Base-by-base conservation (phyloP, 768 basidiomycete genomes). In the Paxillus rubicundulus region DNA sequence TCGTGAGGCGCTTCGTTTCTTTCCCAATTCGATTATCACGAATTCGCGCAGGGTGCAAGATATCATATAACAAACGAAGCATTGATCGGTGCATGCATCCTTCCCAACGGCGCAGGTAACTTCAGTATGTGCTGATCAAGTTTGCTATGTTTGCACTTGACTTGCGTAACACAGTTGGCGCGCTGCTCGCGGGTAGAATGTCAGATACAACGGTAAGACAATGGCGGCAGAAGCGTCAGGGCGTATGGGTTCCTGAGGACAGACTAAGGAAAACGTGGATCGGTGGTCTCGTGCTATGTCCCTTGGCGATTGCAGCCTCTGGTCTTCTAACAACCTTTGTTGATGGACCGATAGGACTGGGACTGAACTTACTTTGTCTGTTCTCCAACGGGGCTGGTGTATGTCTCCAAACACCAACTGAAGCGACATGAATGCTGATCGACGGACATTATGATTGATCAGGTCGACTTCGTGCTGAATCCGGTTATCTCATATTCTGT, bases 361-460 rank as follows among this genome's bases (percentile, higher is more conserved):
- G 66, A 1, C 56, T 82, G 10, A 79, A 77, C 56, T 65, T 84
- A 8, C 27, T 78, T 1, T 81, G 75, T 53, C 58, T 86, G 8
- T 86, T 85, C 58, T 45, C 80, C 38, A 84, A 84, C 52, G 80
- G 83, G 8, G 45, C 84, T n/a, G 83, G 84, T 20, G 85, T 85
- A 59, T 33, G 72, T 70, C 14, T 21, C 9, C 17, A 9, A n/a
- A 40, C 14, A 33, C 33, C 18, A 18, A 30, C 39, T 10, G 17
- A 38, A 18, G 37, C 37, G 17, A 18, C 4, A 5, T n/a, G 1
- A 3, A 18, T 38, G 12, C 17, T 16, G n/a, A 17, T 24, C 24
- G 24, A 24, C 6, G 24, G 6, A 6, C 24, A 9, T 36, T 4
- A 45, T 2, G 13, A 39, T 4, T 44, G 30, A 1, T 18, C 41